Base-by-base conservation (phyloP, 2,329 filamentous ascomycete species). In the Proliferodiscus dingleyae region DNA sequence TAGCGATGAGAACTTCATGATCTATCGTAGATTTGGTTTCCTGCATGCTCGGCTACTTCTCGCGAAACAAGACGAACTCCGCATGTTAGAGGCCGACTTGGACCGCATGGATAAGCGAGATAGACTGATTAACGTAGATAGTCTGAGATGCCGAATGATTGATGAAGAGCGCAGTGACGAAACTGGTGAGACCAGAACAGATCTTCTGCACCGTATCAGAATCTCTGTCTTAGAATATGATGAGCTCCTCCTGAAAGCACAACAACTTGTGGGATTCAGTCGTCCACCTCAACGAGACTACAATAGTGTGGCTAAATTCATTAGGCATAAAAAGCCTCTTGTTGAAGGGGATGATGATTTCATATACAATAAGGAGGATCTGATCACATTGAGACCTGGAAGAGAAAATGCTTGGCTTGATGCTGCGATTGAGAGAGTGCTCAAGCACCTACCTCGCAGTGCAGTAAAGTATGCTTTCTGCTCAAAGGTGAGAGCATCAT, bases 1-100 rank as follows among this genome's bases (percentile, higher is more conserved):
- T 44, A 70, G 67, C 46, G 64, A 69, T 46, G 64, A 69, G 5
- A 60, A 62, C 21, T 71, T 70, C 44, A 65, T 65, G 54, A 45
- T 71, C 2, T 71, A 67, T 47, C 61, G 68, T 4, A 57, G 67
- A 1, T 72, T 71, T 37, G 68, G 68, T 2, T 67, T 62, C 33
- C 51, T 71, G 0, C 66, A 70, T 37, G 55, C 66, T 0, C 59
- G 69, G 1, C 39, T 71, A 0, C 53, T 69, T 1, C 41, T 60
- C 1, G 34, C 46, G 11, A 55, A 51, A 36, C 57, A 59, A 33
- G 54, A 57, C 15, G 41, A 58, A 22, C 32, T 59, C 13, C 34
- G 54, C 9, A 23, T 36, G 11, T 37, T 59, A 5, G 57, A 59
- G 45, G 29, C 36, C 15, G 50, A 54, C 13, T 36, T 59, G 2